These are phyloP conservation scores for Acer saccharum DNA, from an alignment of 345 rosid species.

Conservation along the genomic window DNA sequence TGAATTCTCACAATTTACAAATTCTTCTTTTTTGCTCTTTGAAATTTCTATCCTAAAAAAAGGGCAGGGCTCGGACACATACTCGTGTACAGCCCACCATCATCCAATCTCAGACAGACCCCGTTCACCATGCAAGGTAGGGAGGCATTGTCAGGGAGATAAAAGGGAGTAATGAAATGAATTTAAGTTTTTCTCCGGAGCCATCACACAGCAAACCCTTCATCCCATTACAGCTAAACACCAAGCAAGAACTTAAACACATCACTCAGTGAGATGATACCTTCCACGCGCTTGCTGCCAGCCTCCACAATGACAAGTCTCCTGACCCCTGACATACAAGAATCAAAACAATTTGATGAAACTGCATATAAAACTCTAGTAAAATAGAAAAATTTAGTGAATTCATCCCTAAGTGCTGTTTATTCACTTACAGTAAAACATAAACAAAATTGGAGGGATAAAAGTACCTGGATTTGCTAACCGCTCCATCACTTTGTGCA, in stretches of 20 bases:
- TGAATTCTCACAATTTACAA: conserved; percentile 48
- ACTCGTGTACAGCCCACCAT: not conserved
- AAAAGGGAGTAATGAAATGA: conserved; percentile 7
- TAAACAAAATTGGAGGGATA: not conserved
- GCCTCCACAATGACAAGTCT: conserved; percentile 78
- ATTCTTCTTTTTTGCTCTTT: conserved; percentile 38
- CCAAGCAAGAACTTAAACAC: conserved; percentile 71
- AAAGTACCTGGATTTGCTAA: conserved; percentile 66
- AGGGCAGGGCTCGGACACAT: conserved; percentile 16
- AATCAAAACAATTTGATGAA: not conserved
- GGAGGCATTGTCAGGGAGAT: not conserved
- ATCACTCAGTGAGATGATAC: conserved; percentile 72
- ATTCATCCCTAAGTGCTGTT: not conserved
- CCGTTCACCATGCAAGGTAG: conserved; percentile 11
- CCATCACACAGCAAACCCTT: conserved; percentile 16
- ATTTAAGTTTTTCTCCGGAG: conserved; percentile 21
- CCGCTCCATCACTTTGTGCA: conserved; percentile 83
- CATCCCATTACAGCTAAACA: conserved; percentile 28
- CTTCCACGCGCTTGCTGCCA: conserved; percentile 91
- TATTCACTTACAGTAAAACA: not conserved
- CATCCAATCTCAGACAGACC: conserved; percentile 24
- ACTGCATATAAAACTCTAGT: not conserved
- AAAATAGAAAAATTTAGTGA: not conserved
- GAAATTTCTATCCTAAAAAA: conserved; percentile 41
- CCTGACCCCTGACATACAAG: conserved; percentile 55